These are phyloP conservation scores for Nakaseomyces delphensis DNA, from an alignment of 1,139 yeast genomes.

Conservation along the genomic window DNA sequence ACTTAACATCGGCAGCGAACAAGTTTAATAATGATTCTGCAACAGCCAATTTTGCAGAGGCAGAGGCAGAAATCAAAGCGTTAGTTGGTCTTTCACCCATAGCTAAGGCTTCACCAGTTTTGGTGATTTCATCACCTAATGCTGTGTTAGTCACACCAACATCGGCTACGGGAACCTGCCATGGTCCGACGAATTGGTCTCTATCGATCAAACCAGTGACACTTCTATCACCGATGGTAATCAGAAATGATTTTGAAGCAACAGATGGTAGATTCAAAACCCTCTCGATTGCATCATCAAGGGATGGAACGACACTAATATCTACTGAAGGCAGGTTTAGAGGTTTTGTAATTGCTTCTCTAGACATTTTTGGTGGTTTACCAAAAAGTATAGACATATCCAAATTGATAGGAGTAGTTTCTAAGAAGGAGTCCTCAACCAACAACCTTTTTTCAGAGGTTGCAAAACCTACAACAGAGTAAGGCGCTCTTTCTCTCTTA, in stretches of 20 bases:
- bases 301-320: conserved; percentile 33
- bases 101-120: conserved; percentile 93
- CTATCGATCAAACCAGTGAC: conserved; percentile 95
- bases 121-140: conserved; percentile 52
- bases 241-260: conserved; percentile 88
- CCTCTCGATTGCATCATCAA: conserved; percentile 66
- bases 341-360: conserved; percentile 60
- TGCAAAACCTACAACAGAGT: conserved; percentile 91
- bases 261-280: conserved; percentile 88
- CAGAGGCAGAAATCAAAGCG: conserved; percentile 85
- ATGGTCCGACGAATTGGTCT: conserved; percentile 99
- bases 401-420: conserved; percentile 82
- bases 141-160: conserved; percentile 95
- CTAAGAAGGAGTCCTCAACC: conserved; percentile 68
- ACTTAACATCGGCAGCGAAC: conserved; percentile 80
- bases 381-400: conserved; percentile 97
- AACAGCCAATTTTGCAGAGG: conserved; percentile 94
- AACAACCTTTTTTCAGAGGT: conserved; percentile 77
- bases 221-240: conserved; percentile 95
- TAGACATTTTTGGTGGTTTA: conserved; percentile 91
- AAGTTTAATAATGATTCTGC: conserved; percentile 90
- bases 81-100: conserved; percentile 94
- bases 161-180: conserved; percentile 99
- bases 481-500: conserved; percentile 93
- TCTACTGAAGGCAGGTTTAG: conserved; percentile 48